These are phyloP conservation scores for Anaeramoeba ignava DNA, from an alignment of 78 protist species.

Conservation along the genomic window DNA sequence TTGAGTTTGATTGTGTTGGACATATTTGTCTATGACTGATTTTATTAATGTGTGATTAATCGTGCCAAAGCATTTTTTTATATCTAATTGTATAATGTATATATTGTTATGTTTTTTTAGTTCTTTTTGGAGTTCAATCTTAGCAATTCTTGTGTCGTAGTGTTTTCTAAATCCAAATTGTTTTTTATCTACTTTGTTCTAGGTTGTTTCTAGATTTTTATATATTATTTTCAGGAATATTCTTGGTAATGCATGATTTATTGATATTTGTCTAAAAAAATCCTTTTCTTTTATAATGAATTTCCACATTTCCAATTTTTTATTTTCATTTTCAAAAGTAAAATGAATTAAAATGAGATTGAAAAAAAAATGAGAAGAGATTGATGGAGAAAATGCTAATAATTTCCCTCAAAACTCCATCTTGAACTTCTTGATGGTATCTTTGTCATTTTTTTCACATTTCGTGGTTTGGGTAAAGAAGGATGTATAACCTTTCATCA, in stretches of 20 bases:
- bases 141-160: background rate
- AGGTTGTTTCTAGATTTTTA: background rate
- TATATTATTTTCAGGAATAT: background rate
- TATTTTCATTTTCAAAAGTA: too few species aligned
- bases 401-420: too few species aligned
- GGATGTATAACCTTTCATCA: too few species aligned
- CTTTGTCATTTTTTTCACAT: too few species aligned
- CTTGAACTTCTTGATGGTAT: too few species aligned
- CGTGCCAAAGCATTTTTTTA: background rate
- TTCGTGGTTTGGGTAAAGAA: too few species aligned
- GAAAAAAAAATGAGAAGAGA: too few species aligned
- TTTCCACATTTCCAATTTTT: too few species aligned
- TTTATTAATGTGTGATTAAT: background rate
- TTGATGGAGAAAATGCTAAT: too few species aligned
- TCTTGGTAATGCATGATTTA: background rate
- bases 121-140: background rate
- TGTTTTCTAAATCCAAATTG: slow-evolving; percentile 2
- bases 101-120: background rate
- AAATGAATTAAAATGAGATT: too few species aligned
- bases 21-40: background rate
- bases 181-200: background rate
- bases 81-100: background rate
- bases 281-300: too few species aligned
- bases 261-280: too few species aligned
- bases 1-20: background rate